Evolutionary conservation across 2,329 filamentous ascomycete genomes (phyloP).

Genomic region (Sphaerulina vaccinii): DNA sequence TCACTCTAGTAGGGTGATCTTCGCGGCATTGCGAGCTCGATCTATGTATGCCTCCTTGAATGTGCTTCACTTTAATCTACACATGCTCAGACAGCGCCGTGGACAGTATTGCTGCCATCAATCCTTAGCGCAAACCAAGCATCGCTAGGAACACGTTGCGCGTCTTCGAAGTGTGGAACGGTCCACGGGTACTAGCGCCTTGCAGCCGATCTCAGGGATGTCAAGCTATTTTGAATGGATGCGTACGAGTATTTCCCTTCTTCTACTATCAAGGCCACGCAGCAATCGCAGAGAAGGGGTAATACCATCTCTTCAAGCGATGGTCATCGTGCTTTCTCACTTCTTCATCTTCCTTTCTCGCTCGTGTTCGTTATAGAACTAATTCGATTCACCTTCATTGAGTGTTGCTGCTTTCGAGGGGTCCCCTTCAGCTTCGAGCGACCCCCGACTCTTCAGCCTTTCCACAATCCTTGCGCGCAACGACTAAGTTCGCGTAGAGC

Average conservation of each 20-base stretch:
- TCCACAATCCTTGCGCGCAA: background rate
- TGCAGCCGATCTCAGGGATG: background rate
- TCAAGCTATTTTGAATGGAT: background rate
- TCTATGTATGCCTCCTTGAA: background rate
- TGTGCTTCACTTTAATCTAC: background rate
- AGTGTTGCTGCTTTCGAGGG: too few species aligned
- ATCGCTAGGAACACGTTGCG: background rate
- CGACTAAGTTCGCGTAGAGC: background rate
- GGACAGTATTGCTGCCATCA: background rate
- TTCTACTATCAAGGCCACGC: background rate
- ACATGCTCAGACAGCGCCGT: background rate
- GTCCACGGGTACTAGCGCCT: background rate
- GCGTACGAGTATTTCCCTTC: background rate
- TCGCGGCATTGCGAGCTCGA: background rate
- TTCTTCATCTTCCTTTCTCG: background rate
- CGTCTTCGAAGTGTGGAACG: background rate
- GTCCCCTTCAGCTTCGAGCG: background rate
- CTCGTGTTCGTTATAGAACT: background rate
- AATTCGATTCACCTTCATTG: too few species aligned
- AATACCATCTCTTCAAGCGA: background rate
- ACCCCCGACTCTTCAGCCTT: background rate
- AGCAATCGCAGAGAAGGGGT: background rate
- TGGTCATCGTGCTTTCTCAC: slow-evolving; percentile 10
- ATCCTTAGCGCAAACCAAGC: background rate
- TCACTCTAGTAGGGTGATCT: background rate